Conservation (phyloP, 495 filamentous ascomycete genomes). For the Haplographium delicatum region DNA sequence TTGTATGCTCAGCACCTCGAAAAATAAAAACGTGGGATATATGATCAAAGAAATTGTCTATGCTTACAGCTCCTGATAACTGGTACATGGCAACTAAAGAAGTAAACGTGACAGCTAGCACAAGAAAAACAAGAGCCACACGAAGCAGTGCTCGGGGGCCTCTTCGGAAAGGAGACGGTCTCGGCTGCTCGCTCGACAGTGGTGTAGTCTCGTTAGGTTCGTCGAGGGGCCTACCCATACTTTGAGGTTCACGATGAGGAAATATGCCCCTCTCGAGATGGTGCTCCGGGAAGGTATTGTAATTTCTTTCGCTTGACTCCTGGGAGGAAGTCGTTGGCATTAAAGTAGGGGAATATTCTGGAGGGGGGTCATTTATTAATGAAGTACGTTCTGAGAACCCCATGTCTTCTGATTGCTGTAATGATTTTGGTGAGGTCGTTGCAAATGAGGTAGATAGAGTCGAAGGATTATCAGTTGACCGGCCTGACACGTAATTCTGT, state of each 20-base stretch:
- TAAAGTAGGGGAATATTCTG: constrained; percentile 16
- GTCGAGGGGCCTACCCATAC: constrained; percentile 19
- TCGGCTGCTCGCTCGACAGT: not conserved
- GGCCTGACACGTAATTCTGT: constrained; percentile 14
- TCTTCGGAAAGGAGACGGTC: not conserved
- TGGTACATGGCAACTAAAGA: constrained; percentile 1
- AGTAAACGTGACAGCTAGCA: not conserved
- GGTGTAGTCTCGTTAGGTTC: constrained; percentile 15
- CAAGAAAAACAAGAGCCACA: constrained; percentile 10
- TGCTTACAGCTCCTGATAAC: not conserved
- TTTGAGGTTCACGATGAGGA: constrained; percentile 16
- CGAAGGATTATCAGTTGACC: not conserved
- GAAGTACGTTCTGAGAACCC: constrained; percentile 2
- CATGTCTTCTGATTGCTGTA: constrained; percentile 1
- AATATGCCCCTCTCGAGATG: constrained; percentile 18
- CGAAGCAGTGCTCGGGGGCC: constrained; percentile 4
- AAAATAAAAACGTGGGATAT: not conserved
- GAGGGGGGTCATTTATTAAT: constrained; percentile 14
- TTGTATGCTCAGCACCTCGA: no score
- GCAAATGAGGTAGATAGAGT: constrained; percentile 8
- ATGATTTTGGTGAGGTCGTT: constrained; percentile 2
- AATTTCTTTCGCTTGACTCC: constrained; percentile 1
- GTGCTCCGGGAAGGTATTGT: constrained; percentile 21
- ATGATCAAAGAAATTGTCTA: not conserved
- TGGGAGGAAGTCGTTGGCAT: not conserved